A percentile compares a stretch with the other conserved stretches of the same genome.
Evolutionary conservation across 208 protist genomes (phyloP).

Genomic region (Sergeia podlipaevii): DNA sequence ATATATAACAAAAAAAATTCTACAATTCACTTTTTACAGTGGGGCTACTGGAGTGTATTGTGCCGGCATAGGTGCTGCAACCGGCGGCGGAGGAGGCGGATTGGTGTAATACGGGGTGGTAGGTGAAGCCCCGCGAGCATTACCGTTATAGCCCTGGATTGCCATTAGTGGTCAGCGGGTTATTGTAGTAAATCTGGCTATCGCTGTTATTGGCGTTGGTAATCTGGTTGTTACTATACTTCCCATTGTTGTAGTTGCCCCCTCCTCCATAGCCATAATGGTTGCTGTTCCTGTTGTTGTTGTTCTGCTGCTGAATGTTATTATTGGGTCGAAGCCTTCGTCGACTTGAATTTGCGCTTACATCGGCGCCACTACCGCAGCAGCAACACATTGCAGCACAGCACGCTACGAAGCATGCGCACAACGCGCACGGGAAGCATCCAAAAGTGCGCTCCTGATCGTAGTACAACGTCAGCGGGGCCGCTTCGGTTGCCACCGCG

Average conservation of each 20-base stretch:
- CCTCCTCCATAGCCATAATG: not conserved
- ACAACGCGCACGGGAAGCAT: slow-evolving; percentile 5
- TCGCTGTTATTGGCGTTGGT: not conserved
- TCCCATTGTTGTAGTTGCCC: slow-evolving; percentile 1
- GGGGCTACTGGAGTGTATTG: too few relatives aligned
- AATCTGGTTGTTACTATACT: not conserved
- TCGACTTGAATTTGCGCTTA: not conserved
- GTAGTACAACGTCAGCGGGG: not conserved
- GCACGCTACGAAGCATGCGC: slow-evolving; percentile 5
- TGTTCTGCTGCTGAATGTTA: not conserved
- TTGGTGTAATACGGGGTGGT: too few relatives aligned
- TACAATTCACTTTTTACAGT: too few relatives aligned
- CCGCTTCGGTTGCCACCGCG: not conserved
- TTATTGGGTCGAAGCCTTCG: not conserved
- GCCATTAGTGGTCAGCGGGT: too few relatives aligned
- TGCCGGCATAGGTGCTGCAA: too few relatives aligned
- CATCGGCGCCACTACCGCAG: not conserved
- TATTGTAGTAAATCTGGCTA: not conserved
- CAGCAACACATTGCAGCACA: slow-evolving; percentile 9
- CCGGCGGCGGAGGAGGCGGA: too few relatives aligned
- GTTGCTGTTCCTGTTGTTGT: not conserved
- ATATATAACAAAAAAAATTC: too few relatives aligned
- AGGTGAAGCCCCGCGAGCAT: too few relatives aligned
- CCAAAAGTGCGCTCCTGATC: slow-evolving; percentile 2
- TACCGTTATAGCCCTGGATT: too few relatives aligned